phyloP scores from a whole-genome alignment of 108 stramenopile genomes.

The Aurantiochytrium sp. region DNA sequence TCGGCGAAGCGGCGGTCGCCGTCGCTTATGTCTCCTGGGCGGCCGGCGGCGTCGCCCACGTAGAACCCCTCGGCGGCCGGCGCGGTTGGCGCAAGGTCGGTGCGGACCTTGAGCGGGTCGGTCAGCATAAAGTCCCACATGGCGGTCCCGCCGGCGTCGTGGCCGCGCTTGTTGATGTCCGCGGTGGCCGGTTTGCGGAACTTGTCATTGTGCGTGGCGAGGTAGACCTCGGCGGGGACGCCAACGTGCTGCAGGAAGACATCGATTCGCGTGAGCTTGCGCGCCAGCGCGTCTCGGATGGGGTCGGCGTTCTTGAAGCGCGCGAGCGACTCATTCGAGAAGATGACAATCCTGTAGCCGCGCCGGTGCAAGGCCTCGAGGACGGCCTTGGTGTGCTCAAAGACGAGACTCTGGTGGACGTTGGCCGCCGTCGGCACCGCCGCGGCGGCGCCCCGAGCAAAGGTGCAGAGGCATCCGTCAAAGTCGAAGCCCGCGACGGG shows the following conservation, averaged over 20 bases:
- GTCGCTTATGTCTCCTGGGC: neutral
- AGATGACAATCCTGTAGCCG: constrained; percentile 1
- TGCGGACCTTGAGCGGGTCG: neutral
- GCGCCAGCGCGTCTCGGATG: neutral
- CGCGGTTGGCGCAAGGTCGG: no score
- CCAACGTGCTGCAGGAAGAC: neutral
- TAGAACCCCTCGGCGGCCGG: neutral
- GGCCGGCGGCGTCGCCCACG: constrained; percentile 27
- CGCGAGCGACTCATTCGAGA: neutral
- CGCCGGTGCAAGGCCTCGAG: neutral
- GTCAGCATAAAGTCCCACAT: neutral
- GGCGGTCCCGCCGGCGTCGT: neutral
- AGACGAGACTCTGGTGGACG: neutral
- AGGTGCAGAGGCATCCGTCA: neutral
- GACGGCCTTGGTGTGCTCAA: neutral
- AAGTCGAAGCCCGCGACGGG: constrained; percentile 15
- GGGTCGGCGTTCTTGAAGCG: constrained; percentile 18
- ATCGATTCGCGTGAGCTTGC: neutral
- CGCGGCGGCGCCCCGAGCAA: neutral
- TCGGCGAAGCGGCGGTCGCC: neutral
- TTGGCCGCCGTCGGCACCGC: neutral
- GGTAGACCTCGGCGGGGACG: neutral
- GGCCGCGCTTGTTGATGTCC: neutral
- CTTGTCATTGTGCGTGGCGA: neutral
- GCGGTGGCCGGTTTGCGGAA: neutral